A percentile compares a stretch with the other conserved stretches of the same genome.
phyloP scores from a whole-genome alignment of 2,329 filamentous ascomycete genomes.

The Waltergamsia citrina region DNA sequence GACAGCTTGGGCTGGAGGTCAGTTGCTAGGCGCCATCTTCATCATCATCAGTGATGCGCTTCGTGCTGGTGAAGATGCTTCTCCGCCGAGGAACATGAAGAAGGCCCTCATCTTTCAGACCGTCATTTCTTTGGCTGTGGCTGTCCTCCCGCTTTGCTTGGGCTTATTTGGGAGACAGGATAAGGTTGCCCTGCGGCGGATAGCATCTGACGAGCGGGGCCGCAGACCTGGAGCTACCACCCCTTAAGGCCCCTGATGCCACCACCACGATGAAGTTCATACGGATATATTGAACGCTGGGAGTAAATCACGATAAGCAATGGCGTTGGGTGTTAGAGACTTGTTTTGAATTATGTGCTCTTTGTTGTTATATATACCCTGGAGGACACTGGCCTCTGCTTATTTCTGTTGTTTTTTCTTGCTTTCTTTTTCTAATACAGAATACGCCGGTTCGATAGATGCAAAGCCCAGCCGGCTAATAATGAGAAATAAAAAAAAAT shows the following conservation, averaged over 20 bases:
- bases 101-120: conserved; percentile 71
- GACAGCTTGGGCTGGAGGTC: conserved; percentile 77
- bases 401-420: conserved; percentile 2
- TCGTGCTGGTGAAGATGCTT: conserved; percentile 37
- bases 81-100: conserved; percentile 64
- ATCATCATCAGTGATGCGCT: conserved; percentile 76
- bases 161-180: conserved; percentile 58
- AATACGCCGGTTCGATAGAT: too few species aligned
- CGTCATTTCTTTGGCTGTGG: conserved; percentile 53
- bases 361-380: neutral
- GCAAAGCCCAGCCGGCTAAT: too few species aligned
- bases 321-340: neutral
- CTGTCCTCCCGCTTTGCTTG: conserved; percentile 59
- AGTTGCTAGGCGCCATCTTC: conserved; percentile 77
- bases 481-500: too few species aligned
- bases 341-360: neutral
- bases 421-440: conserved; percentile 6
- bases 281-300: too few species aligned
- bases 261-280: too few species aligned
- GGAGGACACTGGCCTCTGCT: neutral
- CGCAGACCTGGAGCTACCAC: neutral
- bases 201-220: conserved; percentile 30
- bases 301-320: too few species aligned
- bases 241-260: too few species aligned
- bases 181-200: conserved; percentile 38